Evolutionary conservation across 768 basidiomycete genomes (phyloP), one percentile per base, ranked within the genome.

Genomic region (Auriscalpium vulgare): DNA sequence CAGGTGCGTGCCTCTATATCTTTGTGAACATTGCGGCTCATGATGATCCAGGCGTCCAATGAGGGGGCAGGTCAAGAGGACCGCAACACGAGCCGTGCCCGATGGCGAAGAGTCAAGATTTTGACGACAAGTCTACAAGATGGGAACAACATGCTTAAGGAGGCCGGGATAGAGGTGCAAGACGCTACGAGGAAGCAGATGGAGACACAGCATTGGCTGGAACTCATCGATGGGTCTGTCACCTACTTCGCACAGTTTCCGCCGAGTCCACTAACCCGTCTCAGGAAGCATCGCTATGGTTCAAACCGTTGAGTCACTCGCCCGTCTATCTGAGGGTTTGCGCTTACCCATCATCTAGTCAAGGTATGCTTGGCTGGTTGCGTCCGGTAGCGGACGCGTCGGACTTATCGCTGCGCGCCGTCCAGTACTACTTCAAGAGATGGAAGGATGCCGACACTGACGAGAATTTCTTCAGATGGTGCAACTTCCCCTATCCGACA

Each of bases 391-490:
- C 13, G 37, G 58, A 17, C 17, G 10, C 21, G 45, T 35, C 40
- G 11, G 38, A 53, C 35, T 13, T n/a, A 37, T 35, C 21, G 29
- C 29, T 21, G 29, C 4, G 29, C 29, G 8, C n/a, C 37, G 53
- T 17, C 43, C 44, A 83, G 81, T 81, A 70, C 69, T 88, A 87
- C 65, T 82, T 84, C 62, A 69, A 67, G 54, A 66, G 67, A 52
- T 88, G 86, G 85, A 71, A 77, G 56, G 72, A 78, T 50, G 75
- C 74, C 8, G 78, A 85, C 57, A 85, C 85, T 0, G 64, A 60
- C 34, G 83, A 87, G 54, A 87, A 85, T 64, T 86, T 88, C 64
- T 88, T 87, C 69, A 69, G 69, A 57, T 84, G 82, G 82, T 80
- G 48, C 47, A 51, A 0, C 36, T 36, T 23, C 35, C 50, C 10